Conservation (phyloP, 2,329 filamentous ascomycete species). For the Penicillium sp. region DNA sequence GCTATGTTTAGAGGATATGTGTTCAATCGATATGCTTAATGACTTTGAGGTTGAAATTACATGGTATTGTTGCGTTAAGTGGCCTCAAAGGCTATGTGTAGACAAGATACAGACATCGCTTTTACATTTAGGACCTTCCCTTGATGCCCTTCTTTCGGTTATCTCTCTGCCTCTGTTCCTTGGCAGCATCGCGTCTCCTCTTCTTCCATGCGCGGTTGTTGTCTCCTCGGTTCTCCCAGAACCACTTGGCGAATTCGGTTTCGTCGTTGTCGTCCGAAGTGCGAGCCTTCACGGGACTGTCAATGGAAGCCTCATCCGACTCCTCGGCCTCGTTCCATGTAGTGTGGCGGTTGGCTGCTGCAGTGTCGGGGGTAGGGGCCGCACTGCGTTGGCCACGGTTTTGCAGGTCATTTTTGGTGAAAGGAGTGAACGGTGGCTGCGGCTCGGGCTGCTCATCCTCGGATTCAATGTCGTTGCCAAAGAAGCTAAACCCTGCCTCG, state of each 20-base stretch:
- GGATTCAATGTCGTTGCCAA: conserved; percentile 58
- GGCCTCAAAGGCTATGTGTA: not conserved
- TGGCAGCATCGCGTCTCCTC: conserved; percentile 60
- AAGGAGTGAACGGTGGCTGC: conserved; percentile 85
- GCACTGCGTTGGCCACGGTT: conserved; percentile 71
- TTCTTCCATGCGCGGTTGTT: conserved; percentile 57
- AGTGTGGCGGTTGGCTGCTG: conserved; percentile 60
- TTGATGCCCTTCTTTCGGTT: conserved; percentile 56
- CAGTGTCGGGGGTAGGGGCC: conserved; percentile 92
- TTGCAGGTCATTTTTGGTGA: conserved; percentile 75
- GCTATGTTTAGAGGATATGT: not conserved
- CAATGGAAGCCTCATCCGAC: conserved; percentile 26
- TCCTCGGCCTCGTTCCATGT: conserved; percentile 31
- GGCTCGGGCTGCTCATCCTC: conserved; percentile 57
- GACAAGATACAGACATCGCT: not conserved
- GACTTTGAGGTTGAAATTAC: not conserved
- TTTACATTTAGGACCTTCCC: conserved; percentile 31
- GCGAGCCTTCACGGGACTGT: conserved; percentile 27
- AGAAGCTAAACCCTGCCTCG: conserved; percentile 76
- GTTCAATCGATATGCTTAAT: not conserved
- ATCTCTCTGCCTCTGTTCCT: conserved; percentile 61
- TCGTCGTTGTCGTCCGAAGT: conserved; percentile 38
- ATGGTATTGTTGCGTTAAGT: not conserved
- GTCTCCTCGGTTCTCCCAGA: conserved; percentile 57
- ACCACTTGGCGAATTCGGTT: conserved; percentile 64